Percentiles rank a stretch among this genome's conserved stretches.
Conservation (phyloP, 2,329 filamentous ascomycete species). For the Cytospora mali region DNA sequence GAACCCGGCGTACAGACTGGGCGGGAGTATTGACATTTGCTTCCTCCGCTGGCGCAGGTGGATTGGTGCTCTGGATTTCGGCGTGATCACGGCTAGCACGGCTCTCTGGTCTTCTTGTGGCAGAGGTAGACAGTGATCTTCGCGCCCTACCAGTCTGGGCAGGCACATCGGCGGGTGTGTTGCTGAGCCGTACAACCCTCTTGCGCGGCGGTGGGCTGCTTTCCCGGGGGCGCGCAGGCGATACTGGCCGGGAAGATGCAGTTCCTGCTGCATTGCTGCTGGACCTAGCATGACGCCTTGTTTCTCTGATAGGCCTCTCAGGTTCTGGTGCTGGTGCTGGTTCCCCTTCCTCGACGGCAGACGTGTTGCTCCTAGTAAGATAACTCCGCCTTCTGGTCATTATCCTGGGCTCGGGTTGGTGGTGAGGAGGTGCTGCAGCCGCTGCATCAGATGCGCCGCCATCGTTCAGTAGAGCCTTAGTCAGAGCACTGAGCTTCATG, state of each 20-base stretch:
- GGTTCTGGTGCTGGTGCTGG: conserved; percentile 16
- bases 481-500: conserved; percentile 91
- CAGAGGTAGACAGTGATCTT: conserved; percentile 50
- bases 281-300: conserved; percentile 49
- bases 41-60: conserved; percentile 31
- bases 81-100: conserved; percentile 37
- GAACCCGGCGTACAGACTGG: conserved; percentile 55
- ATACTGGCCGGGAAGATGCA: conserved; percentile 44
- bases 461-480: conserved; percentile 78
- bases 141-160: conserved; percentile 48
- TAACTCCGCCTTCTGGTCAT: conserved; percentile 55
- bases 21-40: conserved; percentile 56
- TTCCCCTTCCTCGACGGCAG: conserved; percentile 45
- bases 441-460: conserved; percentile 54
- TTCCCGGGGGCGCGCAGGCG: conserved; percentile 51
- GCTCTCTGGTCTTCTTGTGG: conserved; percentile 32
- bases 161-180: conserved; percentile 42
- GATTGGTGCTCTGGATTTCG: conserved; percentile 31
- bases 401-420: conserved; percentile 46
- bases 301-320: conserved; percentile 34
- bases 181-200: conserved; percentile 60
- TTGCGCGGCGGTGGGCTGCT: conserved; percentile 55
- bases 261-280: conserved; percentile 46
- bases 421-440: conserved; percentile 34
- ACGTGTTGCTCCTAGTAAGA: conserved; percentile 48